These are phyloP conservation scores for Geotrichum macrosporum DNA, from an alignment of 1,139 yeast genomes.

Conservation along the genomic window DNA sequence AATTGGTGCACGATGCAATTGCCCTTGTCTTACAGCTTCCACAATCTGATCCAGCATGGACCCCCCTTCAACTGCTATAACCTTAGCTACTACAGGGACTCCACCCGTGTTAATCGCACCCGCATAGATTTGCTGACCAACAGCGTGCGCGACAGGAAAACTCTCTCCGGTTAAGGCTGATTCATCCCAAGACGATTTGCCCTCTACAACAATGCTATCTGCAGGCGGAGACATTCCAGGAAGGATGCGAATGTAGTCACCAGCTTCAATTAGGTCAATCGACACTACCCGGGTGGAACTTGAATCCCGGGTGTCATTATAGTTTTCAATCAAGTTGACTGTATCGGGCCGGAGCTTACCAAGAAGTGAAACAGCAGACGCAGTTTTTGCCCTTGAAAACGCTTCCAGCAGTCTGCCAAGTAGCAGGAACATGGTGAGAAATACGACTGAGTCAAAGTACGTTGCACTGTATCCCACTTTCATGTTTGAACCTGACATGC, in stretches of 20 bases:
- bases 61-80: conserved; percentile 59
- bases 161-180: conserved; percentile 77
- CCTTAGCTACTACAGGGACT: conserved; percentile 50
- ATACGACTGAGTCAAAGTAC: conserved; percentile 75
- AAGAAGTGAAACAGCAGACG: conserved; percentile 57
- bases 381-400: conserved; percentile 60
- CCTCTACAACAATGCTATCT: conserved; percentile 60
- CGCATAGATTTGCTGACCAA: conserved; percentile 64
- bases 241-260: conserved; percentile 54
- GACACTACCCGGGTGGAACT: conserved; percentile 32
- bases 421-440: conserved; percentile 63
- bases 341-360: conserved; percentile 48
- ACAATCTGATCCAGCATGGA: conserved; percentile 69
- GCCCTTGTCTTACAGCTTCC: conserved; percentile 68
- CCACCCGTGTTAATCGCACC: conserved; percentile 68
- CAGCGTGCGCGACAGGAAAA: conserved; percentile 57
- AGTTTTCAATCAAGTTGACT: conserved; percentile 48
- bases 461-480: conserved; percentile 53
- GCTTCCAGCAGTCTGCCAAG: conserved; percentile 68
- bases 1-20: conserved; percentile 67
- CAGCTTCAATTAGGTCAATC: conserved; percentile 55
- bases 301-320: conserved; percentile 23
- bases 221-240: conserved; percentile 73
- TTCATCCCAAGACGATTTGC: conserved; percentile 62
- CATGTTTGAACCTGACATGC: conserved; percentile 25